Percentiles rank a stretch among this genome's conserved stretches.
These are phyloP conservation scores for Fragaria vesca DNA, from an alignment of 306 rosid genomes.

Conservation along the genomic window DNA sequence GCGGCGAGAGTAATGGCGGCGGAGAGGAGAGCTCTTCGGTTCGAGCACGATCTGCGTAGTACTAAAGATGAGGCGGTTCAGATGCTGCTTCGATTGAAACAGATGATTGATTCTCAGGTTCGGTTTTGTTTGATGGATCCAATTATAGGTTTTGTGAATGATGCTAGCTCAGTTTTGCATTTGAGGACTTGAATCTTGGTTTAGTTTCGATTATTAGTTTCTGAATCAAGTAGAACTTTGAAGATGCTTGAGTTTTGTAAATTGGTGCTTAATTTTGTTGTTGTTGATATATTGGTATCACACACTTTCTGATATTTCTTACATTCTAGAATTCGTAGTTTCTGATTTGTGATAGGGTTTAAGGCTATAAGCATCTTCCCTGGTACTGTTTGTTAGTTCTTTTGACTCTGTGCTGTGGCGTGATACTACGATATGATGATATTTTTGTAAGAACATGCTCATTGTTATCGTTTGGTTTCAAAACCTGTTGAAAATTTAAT, in stretches of 20 bases:
- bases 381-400: neutral
- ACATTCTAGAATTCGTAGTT: neutral
- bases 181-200: neutral
- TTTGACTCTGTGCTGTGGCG: neutral
- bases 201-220: neutral
- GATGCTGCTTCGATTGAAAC: slow-evolving; percentile 61
- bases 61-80: slow-evolving; percentile 55
- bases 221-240: neutral
- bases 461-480: neutral
- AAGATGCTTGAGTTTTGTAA: neutral
- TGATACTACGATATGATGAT: neutral
- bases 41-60: slow-evolving; percentile 45
- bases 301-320: neutral
- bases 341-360: neutral
- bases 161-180: neutral
- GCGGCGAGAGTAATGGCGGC: slow-evolving; percentile 70
- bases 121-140: neutral
- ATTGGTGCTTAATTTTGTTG: neutral
- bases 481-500: neutral
- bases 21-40: slow-evolving; percentile 46
- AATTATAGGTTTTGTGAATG: neutral
- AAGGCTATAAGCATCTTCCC: neutral
- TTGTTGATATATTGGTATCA: neutral
- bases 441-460: neutral
- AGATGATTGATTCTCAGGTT: slow-evolving; percentile 67